Base-by-base conservation (phyloP, 345 rosid genomes). In the Raphanus raphanistrum region DNA sequence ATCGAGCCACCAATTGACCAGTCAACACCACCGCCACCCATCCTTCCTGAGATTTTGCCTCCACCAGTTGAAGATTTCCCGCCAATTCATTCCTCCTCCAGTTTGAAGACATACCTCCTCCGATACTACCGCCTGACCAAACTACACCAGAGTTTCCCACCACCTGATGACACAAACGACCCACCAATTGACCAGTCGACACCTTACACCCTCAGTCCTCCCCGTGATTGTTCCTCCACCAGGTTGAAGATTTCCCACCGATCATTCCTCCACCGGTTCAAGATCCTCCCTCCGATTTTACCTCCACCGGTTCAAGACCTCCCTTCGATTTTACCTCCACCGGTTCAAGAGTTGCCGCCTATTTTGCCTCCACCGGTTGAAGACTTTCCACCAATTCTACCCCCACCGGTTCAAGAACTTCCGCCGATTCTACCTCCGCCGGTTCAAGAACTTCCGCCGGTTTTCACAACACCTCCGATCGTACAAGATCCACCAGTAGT, bases 1-100 rank as follows among this genome's bases (percentile, higher is more conserved):
- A 72, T 68, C 28, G 82, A 67, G 36, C 82, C 77, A 67, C 82
- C 82, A 55, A 31, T 8, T 41, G 81, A 64, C 54, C 72, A 77
- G 10, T 63, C 76, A 77, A 21, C 66, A 52, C 71, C 71, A 10
- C 12, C 70, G 1, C n/a, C 74, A 52, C 63, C 80, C 35, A n/a
- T 50, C 4, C 50, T 70, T 70, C 75, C 80, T 25, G 63, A 4
- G 16, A 31, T 55, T 35, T 4, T 70, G 11, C 41, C 75, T n/a
- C 75, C 75, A 36, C 66, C 66, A 12, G 75, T 58, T n/a, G 4
- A 68, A 68, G 60, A 28, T 28, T n/a, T 45, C 38, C 59, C 59
- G 0, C 58, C 71, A 5, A 45, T 26, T 27, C n/a, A 2, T 67
- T 28, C 58, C 75, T 59, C 75, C 64, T 8, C 66, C 66, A 10